Conservation (phyloP, 805 yeast genomes). For the Saitoella complicata region DNA sequence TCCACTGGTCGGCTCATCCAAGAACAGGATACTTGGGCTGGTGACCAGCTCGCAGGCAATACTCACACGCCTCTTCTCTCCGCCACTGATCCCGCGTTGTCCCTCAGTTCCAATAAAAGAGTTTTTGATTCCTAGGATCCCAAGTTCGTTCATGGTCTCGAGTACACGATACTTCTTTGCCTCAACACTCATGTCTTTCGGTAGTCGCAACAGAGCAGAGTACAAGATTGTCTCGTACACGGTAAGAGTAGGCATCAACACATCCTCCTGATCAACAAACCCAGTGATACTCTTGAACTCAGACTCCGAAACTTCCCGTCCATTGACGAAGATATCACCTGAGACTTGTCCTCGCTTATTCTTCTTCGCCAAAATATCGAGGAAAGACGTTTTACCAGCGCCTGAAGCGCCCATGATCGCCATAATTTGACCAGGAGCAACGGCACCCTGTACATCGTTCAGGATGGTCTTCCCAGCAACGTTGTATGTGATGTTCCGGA, state of each 20-base stretch:
- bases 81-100: slow-evolving; percentile 84
- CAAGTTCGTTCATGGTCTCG: slow-evolving; percentile 71
- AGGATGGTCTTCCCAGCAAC: slow-evolving; percentile 38
- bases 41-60: slow-evolving; percentile 90
- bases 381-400: slow-evolving; percentile 88
- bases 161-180: slow-evolving; percentile 65
- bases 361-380: slow-evolving; percentile 83
- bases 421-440: slow-evolving; percentile 71
- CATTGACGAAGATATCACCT: slow-evolving; percentile 68
- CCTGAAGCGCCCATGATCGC: slow-evolving; percentile 99
- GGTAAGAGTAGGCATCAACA: slow-evolving; percentile 75
- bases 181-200: slow-evolving; percentile 54
- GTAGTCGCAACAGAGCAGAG: slow-evolving; percentile 77
- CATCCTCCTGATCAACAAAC: slow-evolving; percentile 93
- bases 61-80: slow-evolving; percentile 81
- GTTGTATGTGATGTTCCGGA: slow-evolving; percentile 55
- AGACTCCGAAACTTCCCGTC: slow-evolving; percentile 25
- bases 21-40: slow-evolving; percentile 62
- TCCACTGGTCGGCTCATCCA: slow-evolving; percentile 87
- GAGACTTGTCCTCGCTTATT: slow-evolving; percentile 54
- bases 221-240: slow-evolving; percentile 91
- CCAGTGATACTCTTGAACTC: slow-evolving; percentile 61
- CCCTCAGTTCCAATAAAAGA: slow-evolving; percentile 77
- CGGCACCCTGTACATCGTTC: slow-evolving; percentile 53
- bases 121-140: slow-evolving; percentile 71